These are phyloP conservation scores for Syzygium jambos DNA, from an alignment of 345 rosid species.

Conservation along the genomic window DNA sequence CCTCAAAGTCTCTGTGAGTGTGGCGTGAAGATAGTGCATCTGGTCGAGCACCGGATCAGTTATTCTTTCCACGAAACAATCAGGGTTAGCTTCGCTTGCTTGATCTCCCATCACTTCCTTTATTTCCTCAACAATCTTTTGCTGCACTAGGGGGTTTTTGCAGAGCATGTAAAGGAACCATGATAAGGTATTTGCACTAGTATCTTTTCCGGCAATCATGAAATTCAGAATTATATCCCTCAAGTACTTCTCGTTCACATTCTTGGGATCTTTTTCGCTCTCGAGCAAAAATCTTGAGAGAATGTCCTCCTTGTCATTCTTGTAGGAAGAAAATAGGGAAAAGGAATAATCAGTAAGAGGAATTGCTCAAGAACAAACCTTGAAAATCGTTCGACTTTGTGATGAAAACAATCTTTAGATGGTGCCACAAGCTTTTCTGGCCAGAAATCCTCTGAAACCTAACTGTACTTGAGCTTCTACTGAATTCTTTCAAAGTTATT, in stretches of 20 bases:
- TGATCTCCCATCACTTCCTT: conserved; percentile 16
- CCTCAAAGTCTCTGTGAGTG: conserved; percentile 69
- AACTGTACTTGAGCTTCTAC: neutral
- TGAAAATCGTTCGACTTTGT: neutral
- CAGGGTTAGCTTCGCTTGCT: conserved; percentile 6
- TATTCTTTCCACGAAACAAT: conserved; percentile 32
- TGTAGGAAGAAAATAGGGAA: neutral
- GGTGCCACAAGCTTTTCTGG: neutral
- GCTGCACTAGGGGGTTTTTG: conserved; percentile 60
- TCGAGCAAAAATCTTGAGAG: conserved; percentile 55
- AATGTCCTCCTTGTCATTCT: conserved; percentile 61
- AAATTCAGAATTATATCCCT: conserved; percentile 72
- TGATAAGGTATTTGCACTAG: conserved; percentile 44
- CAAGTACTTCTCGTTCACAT: conserved; percentile 51
- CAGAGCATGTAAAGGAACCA: conserved; percentile 81
- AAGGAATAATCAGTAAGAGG: neutral
- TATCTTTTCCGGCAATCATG: conserved; percentile 77
- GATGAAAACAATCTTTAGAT: neutral
- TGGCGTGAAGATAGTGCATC: conserved; percentile 80
- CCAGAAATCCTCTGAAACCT: neutral
- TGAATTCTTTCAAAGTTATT: neutral
- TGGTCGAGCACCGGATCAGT: conserved; percentile 38
- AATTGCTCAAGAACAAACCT: neutral
- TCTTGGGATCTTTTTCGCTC: conserved; percentile 46
- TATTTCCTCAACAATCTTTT: conserved; percentile 56